Percentiles rank a stretch among this genome's conserved stretches.
Conservation (phyloP, 176 grass and related monocot species). For the Carex littledalei region DNA sequence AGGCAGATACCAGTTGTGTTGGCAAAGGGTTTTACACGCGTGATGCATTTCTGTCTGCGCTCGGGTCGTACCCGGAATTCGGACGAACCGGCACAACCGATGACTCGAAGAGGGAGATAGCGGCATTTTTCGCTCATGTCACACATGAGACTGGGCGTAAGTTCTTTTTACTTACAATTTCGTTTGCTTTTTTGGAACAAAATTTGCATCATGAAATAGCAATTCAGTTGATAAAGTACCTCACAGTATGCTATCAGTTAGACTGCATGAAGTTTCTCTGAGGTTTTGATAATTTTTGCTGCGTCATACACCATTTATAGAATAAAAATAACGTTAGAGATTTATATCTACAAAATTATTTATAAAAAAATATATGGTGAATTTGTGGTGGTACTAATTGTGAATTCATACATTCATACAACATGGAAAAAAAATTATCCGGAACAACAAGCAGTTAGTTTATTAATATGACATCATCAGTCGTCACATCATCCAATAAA, state of each 20-base stretch:
- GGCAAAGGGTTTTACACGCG: slow-evolving; percentile 63
- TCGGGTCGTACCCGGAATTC: slow-evolving; percentile 37
- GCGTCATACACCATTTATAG: too few relatives aligned
- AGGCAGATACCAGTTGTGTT: slow-evolving; percentile 40
- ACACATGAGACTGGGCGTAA: slow-evolving; percentile 84
- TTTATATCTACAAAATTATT: too few relatives aligned
- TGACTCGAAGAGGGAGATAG: slow-evolving; percentile 78
- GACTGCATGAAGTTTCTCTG: too few relatives aligned
- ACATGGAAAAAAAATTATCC: background rate
- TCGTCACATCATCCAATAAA: background rate
- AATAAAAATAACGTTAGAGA: too few relatives aligned
- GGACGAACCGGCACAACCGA: slow-evolving; percentile 46
- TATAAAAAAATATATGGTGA: background rate
- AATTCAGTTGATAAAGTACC: background rate
- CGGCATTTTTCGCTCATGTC: slow-evolving; percentile 70
- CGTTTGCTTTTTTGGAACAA: too few relatives aligned
- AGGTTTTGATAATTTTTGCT: too few relatives aligned
- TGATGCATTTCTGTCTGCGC: slow-evolving; percentile 49
- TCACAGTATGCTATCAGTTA: too few relatives aligned
- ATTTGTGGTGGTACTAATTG: background rate
- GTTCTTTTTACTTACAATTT: background rate
- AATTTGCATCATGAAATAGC: background rate
- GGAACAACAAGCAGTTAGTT: too few relatives aligned
- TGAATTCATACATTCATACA: background rate
- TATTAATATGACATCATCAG: background rate